Evolutionary conservation across 1,139 yeast genomes (phyloP), one percentile per base, ranked within the genome.

Genomic region (Barnettozyma hawaiiensis): DNA sequence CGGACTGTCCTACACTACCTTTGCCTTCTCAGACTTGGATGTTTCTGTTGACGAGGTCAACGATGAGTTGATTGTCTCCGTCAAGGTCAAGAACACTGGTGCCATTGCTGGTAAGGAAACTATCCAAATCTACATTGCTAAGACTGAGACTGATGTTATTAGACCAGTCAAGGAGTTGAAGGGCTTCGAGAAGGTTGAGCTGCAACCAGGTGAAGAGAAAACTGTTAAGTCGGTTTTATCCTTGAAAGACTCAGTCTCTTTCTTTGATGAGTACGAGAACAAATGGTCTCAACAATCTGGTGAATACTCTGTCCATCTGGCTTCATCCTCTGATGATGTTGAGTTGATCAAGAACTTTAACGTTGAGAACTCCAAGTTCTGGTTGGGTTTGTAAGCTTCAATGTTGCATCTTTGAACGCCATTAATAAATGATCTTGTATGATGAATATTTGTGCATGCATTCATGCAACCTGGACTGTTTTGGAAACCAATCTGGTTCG

Each of bases 141-240:
- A 71, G 47, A 52, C 58, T 14, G 61, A 59, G 26, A 65, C 78
- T 8, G 55, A 62, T 31, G 63, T 74, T 40, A 64, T 63, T 34
- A 69, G 83, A 53, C 81, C 83, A 14, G 56, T 66, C 18, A 78
- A 78, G 58, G 84, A 78, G 53, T 67, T 78, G 54, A 76, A 73
- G 58, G 80, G 72, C 35, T 78, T 74, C 53, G 69, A 62, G 35
- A 77, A 78, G 60, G 71, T 76, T 15, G 54, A 51, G 27, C 57
- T 78, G 45, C 53, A 60, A 31, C 61, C 76, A 5, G 75, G 74
- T 15, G 67, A 70, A 53, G 49, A 66, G 23, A 61, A 63, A 47
- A 54, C 62, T 4, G 76, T 69, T 22, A 48, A 53, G 3, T 50
- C 75, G 24, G 49, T 51, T 14, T 50, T 74, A 21, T 64, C 70